Evolutionary conservation across 495 filamentous ascomycete species (phyloP).

Genomic region (Oidiodendron maius): DNA sequence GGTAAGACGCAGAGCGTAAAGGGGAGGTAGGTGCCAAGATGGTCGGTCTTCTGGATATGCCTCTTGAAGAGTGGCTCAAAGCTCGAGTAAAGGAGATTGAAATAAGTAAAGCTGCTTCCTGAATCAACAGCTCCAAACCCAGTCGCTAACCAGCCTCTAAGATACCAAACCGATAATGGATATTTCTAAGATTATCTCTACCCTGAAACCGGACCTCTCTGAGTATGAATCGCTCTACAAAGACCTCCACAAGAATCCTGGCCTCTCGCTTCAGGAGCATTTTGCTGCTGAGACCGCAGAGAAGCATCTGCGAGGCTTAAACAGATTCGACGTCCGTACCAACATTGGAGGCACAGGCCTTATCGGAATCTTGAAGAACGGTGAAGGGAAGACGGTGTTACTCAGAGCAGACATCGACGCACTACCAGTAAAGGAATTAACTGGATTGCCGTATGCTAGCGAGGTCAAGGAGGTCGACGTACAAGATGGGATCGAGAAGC

Average conservation of each 20-base stretch:
- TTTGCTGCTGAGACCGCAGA: conserved; percentile 35
- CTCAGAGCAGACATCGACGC: conserved; percentile 59
- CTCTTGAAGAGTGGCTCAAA: not conserved
- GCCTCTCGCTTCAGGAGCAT: conserved; percentile 44
- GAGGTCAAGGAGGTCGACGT: conserved; percentile 30
- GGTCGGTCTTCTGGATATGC: not conserved
- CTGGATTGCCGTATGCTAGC: conserved; percentile 50
- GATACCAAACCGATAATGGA: conserved; percentile 9
- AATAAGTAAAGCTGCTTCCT: not conserved
- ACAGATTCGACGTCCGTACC: conserved; percentile 37
- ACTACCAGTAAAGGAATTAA: conserved; percentile 51
- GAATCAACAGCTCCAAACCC: not conserved
- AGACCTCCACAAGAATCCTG: conserved; percentile 42
- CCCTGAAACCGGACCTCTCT: conserved; percentile 22
- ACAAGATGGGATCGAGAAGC: conserved; percentile 36
- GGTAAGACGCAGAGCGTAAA: no score
- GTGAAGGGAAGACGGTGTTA: conserved; percentile 44
- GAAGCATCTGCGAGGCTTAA: conserved; percentile 29
- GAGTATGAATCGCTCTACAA: conserved; percentile 41
- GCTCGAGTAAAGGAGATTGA: not conserved
- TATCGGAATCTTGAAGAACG: conserved; percentile 50
- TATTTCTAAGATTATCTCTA: conserved; percentile 16
- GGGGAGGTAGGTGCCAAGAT: no score
- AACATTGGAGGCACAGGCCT: conserved; percentile 53
- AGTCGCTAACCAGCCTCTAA: not conserved